phyloP scores from a whole-genome alignment of 345 rosid genomes.

The Cardiospermum halicacabum region DNA sequence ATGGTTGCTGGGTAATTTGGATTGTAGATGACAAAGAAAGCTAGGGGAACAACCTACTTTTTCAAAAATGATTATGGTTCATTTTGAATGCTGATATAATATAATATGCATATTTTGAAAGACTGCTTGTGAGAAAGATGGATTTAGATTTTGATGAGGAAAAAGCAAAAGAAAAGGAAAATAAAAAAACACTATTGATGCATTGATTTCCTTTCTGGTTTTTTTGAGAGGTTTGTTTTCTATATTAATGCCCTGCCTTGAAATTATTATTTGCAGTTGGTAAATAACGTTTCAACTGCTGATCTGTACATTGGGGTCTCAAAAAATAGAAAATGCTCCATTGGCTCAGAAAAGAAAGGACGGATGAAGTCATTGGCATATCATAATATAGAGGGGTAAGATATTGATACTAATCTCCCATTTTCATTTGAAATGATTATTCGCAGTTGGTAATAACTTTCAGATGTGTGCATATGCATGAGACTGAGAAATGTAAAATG shows the following conservation, averaged over 20 bases:
- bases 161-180: no score
- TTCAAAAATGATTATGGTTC: background rate
- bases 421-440: no score
- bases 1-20: background rate
- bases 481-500: background rate
- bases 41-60: background rate
- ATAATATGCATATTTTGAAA: background rate
- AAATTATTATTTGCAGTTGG: slow-evolving; percentile 40
- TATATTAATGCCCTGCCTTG: slow-evolving; percentile 9
- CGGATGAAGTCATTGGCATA: slow-evolving; percentile 45
- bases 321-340: slow-evolving; percentile 46
- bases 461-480: background rate
- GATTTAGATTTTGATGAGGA: background rate
- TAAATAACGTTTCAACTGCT: slow-evolving; percentile 21
- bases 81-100: background rate
- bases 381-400: slow-evolving; percentile 60
- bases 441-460: background rate
- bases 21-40: background rate
- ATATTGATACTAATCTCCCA: slow-evolving; percentile 6
- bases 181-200: background rate
- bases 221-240: background rate
- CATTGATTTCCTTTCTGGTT: background rate
- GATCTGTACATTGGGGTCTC: slow-evolving; percentile 59
- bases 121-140: background rate
- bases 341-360: slow-evolving; percentile 50